Percentiles rank a stretch among this genome's conserved stretches.
Evolutionary conservation across 108 stramenopile species (phyloP).

Genomic region (Phaeodactylum tricornutum): DNA sequence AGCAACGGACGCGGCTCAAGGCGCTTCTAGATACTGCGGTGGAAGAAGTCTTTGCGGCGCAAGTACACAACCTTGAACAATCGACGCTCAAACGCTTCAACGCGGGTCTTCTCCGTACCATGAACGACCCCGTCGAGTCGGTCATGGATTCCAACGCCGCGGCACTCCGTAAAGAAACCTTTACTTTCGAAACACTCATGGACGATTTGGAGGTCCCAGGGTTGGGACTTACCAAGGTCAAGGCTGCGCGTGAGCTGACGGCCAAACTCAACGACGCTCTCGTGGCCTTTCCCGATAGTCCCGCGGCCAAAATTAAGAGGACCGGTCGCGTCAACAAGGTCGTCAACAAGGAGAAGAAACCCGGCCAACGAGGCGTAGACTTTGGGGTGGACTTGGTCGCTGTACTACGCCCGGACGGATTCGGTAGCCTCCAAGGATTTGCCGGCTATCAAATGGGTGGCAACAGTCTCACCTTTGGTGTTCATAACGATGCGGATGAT

Average conservation of each 20-base stretch:
- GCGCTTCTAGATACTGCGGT: conserved; percentile 40
- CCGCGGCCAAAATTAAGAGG: conserved; percentile 64
- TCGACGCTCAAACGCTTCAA: conserved; percentile 47
- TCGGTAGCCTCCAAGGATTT: conserved; percentile 82
- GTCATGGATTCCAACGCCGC: conserved; percentile 47
- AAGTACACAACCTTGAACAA: conserved; percentile 49
- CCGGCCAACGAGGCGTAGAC: conserved; percentile 45
- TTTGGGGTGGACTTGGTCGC: conserved; percentile 69
- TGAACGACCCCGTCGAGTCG: conserved; percentile 18
- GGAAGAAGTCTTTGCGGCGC: conserved; percentile 42
- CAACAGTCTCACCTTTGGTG: conserved; percentile 72
- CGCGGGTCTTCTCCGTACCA: conserved; percentile 37
- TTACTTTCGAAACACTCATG: conserved; percentile 42
- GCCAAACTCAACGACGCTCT: conserved; percentile 52
- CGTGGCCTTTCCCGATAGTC: conserved; percentile 53
- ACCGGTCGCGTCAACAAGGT: conserved; percentile 41
- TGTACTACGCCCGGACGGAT: conserved; percentile 84
- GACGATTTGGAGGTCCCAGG: conserved; percentile 57
- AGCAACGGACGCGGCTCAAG: conserved; percentile 49
- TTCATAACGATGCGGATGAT: conserved; percentile 86
- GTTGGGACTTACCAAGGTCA: conserved; percentile 54
- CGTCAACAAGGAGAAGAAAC: conserved; percentile 59
- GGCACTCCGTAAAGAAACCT: conserved; percentile 46
- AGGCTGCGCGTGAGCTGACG: conserved; percentile 53
- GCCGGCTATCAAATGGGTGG: conserved; percentile 73